Evolutionary conservation across 768 basidiomycete genomes (phyloP), one percentile per base, ranked within the genome.

Genomic region (Collybiopsis luxurians): DNA sequence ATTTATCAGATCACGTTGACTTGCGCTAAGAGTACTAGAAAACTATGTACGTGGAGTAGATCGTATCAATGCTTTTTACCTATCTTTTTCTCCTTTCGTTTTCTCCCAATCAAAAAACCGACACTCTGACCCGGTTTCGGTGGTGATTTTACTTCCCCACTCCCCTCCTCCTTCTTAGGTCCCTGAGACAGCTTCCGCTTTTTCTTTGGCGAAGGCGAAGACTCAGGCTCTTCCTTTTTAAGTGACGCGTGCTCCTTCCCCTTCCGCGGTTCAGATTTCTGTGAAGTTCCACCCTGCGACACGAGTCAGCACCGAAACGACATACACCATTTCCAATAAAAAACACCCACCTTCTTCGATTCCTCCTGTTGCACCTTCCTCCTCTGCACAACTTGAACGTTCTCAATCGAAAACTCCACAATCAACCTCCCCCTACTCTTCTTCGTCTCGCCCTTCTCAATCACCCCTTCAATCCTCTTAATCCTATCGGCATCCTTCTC

Each of bases 321-420:
- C 10, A 45, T 46, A 24, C 38, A 53, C 11, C 1, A 26, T 39
- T n/a, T 15, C 55, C 15, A 6, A 36, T 23, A 23, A 39, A 21
- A 39, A 19, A 40, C 4, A 60, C 70, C 45, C 28, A 75, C 70
- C 53, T 52, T 60, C 61, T 34, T 58, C 65, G 65, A 46, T 60
- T 73, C 78, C 52, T 77, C 73, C 59, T 77, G 79, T 54, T 75
- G 76, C 1, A 83, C 80, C 38, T 79, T 78, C 64, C 94, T 78
- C 55, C 92, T 77, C 60, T 89, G 89, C 38, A 95, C 86, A 28
- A 95, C 92, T 71, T 94, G 90, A 19, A 92, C 75, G 65, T 98
- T 98, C 75, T 98, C 95, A 50, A 98, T 93, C 39, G 93, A 95
- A 71, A 97, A 97, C 73, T 98, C 95, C n/a, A 94, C 84, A 64